Evolutionary conservation across 2,329 filamentous ascomycete genomes (phyloP).

Genomic region (Diaporthe vexans): DNA sequence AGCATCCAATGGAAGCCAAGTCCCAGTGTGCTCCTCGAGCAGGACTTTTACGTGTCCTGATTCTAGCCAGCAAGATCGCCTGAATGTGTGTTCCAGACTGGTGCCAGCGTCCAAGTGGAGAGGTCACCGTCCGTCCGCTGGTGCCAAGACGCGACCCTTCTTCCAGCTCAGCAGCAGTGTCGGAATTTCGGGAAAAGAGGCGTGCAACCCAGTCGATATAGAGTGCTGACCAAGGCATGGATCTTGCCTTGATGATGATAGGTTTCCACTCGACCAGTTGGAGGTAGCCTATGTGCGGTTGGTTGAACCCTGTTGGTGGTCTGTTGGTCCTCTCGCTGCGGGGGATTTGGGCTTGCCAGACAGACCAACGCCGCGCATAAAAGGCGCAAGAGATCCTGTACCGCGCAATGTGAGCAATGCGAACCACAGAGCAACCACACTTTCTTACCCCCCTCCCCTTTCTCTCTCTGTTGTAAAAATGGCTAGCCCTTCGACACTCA

Average conservation of each 20-base stretch:
- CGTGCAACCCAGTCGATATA: neutral
- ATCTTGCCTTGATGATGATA: too few relatives aligned
- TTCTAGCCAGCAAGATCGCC: neutral
- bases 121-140: too few relatives aligned
- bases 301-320: neutral
- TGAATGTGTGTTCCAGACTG: neutral
- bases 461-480: neutral
- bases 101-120: too few relatives aligned
- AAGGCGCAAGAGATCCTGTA: neutral
- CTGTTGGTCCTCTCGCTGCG: neutral
- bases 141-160: too few relatives aligned
- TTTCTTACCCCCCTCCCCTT: too few relatives aligned
- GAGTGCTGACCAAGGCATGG: neutral
- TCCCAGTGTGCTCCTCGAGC: neutral
- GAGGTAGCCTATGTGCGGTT: neutral
- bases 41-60: neutral
- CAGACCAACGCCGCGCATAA: neutral
- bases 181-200: neutral
- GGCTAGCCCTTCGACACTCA: conserved; percentile 1
- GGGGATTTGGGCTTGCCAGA: too few relatives aligned
- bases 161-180: neutral
- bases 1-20: neutral
- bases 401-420: too few relatives aligned
- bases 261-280: neutral
- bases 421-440: neutral